phyloP scores from a whole-genome alignment of 306 rosid species.

The Cicer pinnatifidum region DNA sequence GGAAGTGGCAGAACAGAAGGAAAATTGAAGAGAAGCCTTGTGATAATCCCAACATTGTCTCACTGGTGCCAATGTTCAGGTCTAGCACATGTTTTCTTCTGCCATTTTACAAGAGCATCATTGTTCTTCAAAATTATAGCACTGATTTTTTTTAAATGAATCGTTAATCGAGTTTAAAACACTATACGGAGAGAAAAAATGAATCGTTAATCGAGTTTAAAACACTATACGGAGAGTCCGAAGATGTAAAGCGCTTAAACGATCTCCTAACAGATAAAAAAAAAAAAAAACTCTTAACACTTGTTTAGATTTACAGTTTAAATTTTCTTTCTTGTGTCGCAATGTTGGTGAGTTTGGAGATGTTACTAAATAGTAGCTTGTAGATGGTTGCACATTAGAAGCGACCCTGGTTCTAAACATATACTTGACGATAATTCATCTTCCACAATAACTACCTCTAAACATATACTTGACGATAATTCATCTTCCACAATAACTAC shows the following conservation, averaged over 20 bases:
- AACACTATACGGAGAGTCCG: slow-evolving; percentile 85
- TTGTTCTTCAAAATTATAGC: neutral
- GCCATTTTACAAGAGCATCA: neutral
- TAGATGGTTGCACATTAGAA: too few species aligned
- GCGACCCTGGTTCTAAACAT: too few species aligned
- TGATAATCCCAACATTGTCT: slow-evolving; percentile 87
- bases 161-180: slow-evolving; percentile 44
- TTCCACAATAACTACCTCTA: too few species aligned
- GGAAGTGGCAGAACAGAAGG: slow-evolving; percentile 83
- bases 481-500: slow-evolving; percentile 88
- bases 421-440: too few species aligned
- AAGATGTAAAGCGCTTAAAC: slow-evolving; percentile 78
- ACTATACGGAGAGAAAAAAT: slow-evolving; percentile 72
- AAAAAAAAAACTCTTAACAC: slow-evolving; percentile 45
- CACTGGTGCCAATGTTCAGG: slow-evolving; percentile 98
- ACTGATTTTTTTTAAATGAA: neutral
- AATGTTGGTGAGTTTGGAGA: too few species aligned
- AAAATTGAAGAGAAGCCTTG: slow-evolving; percentile 63
- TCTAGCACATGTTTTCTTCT: slow-evolving; percentile 34
- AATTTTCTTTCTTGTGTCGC: too few species aligned
- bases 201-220: slow-evolving; percentile 1
- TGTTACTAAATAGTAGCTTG: too few species aligned
- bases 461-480: too few species aligned
- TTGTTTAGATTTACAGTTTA: too few species aligned
- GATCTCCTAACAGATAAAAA: slow-evolving; percentile 56